Evolutionary conservation across 768 basidiomycete genomes (phyloP), one percentile per base, ranked within the genome.

Genomic region (Dendrothele bispora): DNA sequence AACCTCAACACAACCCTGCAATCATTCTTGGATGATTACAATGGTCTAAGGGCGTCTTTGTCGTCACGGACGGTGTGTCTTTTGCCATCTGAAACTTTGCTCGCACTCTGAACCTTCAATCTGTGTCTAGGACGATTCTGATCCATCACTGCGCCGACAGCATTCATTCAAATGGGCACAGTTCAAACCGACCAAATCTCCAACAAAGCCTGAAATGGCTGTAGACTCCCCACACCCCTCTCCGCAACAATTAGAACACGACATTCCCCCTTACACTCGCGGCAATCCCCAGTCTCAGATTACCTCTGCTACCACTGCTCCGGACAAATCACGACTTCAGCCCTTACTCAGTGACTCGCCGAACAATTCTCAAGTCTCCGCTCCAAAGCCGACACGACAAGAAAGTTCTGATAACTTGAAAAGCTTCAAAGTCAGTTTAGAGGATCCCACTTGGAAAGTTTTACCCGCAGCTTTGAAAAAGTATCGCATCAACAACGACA

Each of bases 361-460:
- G 30, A 66, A 61, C 49, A 53, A 60, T 30, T 61, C 59, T 28
- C 46, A 47, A 39, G 27, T 17, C 7, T 55, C 63, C 24, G 57
- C 67, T 12, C 65, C 74, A 3, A 82, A 80, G 55, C 73, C 79
- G 0, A 65, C 67, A 17, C 73, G 81, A 25, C 82, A 85, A 58
- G 87, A 90, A 34, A 88, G 81, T 55, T 64, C 73, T 10, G 77
- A 84, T 58, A 91, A 90, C 56, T 75, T 91, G 53, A 92, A 95
- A 72, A 91, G 88, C 59, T 98, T 99, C 81, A 93, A 95, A 66
- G 95, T 99, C 50, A 97, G 91, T 55, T 66, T 99, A 48, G 95
- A 98, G 46, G 97, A 99, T 63, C 97, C 97, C 0, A 97, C 95
- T 26, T 98, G 91, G 88, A 98, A 98, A 63, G 97, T 99, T 18